Percentiles rank a stretch among this genome's conserved stretches.
These are phyloP conservation scores for Ajuga chamaepitys DNA, from an alignment of 257 asterid genomes.

Conservation along the genomic window DNA sequence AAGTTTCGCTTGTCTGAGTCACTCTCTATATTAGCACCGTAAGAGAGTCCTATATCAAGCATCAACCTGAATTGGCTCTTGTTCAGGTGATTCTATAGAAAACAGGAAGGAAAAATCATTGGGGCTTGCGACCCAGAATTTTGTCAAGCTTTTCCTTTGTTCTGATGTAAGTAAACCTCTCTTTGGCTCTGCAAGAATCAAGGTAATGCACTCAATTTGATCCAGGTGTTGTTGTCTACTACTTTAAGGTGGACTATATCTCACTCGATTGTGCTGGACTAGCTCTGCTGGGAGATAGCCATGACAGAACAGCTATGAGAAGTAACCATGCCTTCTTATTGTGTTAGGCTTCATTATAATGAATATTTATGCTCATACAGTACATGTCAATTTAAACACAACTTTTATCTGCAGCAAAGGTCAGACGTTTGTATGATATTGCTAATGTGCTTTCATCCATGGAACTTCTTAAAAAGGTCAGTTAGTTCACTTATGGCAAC, in stretches of 20 bases:
- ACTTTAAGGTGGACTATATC: slow-evolving; percentile 43
- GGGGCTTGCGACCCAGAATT: slow-evolving; percentile 54
- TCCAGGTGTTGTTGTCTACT: slow-evolving; percentile 6
- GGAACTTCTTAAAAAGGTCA: slow-evolving; percentile 66
- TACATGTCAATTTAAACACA: no score
- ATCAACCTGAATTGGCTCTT: slow-evolving; percentile 7
- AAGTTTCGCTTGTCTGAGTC: background rate
- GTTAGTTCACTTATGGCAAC: slow-evolving; percentile 9
- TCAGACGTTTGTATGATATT: slow-evolving; percentile 65
- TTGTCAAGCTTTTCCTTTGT: slow-evolving; percentile 58
- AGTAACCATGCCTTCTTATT: slow-evolving; percentile 34
- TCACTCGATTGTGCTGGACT: slow-evolving; percentile 54
- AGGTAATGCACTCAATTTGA: background rate
- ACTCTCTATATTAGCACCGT: background rate
- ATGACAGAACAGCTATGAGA: slow-evolving; percentile 40
- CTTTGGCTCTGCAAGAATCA: background rate
- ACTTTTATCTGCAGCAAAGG: slow-evolving; percentile 41
- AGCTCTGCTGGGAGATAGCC: slow-evolving; percentile 48
- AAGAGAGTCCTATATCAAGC: background rate
- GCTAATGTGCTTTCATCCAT: slow-evolving; percentile 59
- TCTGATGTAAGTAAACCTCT: slow-evolving; percentile 44
- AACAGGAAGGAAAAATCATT: slow-evolving; percentile 51
- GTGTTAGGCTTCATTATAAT: slow-evolving; percentile 8
- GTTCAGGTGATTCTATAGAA: slow-evolving; percentile 29
- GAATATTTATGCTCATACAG: background rate